Conservation (phyloP, 139 green algal species). For the Gonium pectorale region DNA sequence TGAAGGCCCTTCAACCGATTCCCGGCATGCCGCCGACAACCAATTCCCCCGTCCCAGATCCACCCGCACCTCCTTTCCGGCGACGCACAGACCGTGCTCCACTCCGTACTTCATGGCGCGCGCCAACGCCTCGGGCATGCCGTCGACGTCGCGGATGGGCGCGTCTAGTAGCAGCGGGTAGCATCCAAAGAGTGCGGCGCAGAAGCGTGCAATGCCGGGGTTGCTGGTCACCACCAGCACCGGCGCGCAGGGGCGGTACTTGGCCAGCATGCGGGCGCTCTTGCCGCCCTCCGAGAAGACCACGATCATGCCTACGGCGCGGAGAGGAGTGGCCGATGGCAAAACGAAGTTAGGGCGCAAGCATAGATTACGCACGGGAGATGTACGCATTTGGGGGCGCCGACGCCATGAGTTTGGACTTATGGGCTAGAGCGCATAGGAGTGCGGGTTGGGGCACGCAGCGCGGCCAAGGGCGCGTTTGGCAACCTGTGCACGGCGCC, state of each 20-base stretch:
- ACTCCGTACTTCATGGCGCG: conserved; percentile 59
- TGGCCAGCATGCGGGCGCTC: conserved; percentile 66
- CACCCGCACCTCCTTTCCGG: conserved; percentile 71
- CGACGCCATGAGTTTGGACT: too few relatives aligned
- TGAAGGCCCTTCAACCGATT: too few relatives aligned
- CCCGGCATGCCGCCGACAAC: too few relatives aligned
- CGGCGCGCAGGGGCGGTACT: conserved; percentile 76
- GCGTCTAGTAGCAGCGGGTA: conserved; percentile 57
- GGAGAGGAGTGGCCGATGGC: too few relatives aligned
- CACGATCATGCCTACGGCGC: conserved; percentile 64
- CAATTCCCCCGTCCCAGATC: too few relatives aligned
- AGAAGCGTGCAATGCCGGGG: conserved; percentile 47
- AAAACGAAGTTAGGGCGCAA: too few relatives aligned
- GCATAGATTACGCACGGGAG: too few relatives aligned
- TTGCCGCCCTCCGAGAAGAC: conserved; percentile 71
- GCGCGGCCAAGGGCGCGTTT: too few relatives aligned
- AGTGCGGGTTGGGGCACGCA: too few relatives aligned
- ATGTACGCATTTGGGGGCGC: too few relatives aligned
- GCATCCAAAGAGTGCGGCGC: conserved; percentile 59
- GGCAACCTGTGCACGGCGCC: too few relatives aligned
- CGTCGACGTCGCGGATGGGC: conserved; percentile 44
- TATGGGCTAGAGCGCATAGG: too few relatives aligned
- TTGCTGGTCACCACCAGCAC: conserved; percentile 72
- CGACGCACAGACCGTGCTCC: conserved; percentile 58
- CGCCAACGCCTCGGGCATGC: conserved; percentile 45